Evolutionary conservation across 805 yeast species (phyloP), one percentile per base, ranked within the genome.

Genomic region (Sungouiozyma intestinalis): DNA sequence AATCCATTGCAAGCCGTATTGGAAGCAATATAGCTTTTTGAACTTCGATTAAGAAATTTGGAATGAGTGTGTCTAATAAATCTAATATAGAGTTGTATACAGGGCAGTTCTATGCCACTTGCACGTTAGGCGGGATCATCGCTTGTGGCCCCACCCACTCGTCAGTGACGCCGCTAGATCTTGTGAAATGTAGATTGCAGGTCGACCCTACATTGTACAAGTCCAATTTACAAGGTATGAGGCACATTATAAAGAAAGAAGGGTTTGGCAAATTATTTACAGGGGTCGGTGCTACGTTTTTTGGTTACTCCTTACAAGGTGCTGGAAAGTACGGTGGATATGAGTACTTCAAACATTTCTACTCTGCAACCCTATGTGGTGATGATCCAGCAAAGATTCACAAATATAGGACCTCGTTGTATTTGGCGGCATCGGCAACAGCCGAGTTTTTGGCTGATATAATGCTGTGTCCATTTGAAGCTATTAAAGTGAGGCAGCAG

Each of bases 101-200:
- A 6, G 43, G 36, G 4, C 55, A 55, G 36, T 61, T 54, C 37
- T 61, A 57, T 42, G 51, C 62, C 1, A 49, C 81, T 11, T 76
- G 81, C 52, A 71, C 79, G 1, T 40, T 76, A 9, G 83, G 83
- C 33, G 83, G 83, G 41, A 63, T 76, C 5, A 49, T 82, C 45
- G 97, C 97, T 2, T 90, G 97, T 71, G 97, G 97, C 14, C 96
- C 97, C 29, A 90, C 97, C 13, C 98, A 90, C 64, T 78, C 95
- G 1, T 76, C 83, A 3, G 94, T 92, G 19, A 85, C 96, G 5
- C 97, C 97, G 3, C 71, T 90, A 45, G 98, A 90, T 66, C 68
- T 92, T 43, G 94, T 92, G 59, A 90, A 90, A 67, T 84, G 94
- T 68, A 80, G 97, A 60, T 71, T 90, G 52, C 97, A 90, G 66